Base-by-base conservation (phyloP, 1,284 basidiomycete genomes). In the Moesziomyces sp. region DNA sequence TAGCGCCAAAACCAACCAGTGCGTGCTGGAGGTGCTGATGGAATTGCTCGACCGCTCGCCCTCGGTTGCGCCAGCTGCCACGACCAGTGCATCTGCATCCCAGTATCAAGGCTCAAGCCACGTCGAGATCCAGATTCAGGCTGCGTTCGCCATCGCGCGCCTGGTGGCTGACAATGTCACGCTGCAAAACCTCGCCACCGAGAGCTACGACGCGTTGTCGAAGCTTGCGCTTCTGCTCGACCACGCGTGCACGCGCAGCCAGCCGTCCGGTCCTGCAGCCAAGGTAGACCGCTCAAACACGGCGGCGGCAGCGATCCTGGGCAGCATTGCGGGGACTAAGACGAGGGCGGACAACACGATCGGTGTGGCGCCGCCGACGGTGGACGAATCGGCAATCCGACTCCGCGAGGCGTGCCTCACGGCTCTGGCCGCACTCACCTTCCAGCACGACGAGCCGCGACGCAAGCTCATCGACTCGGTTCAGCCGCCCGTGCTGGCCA, bases 361-460 rank as follows among this genome's bases (percentile, higher is more conserved):
- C 6, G 71, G 71, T 3, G 28, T 64, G 5, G 71, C 68, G 2
- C 68, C 68, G 5, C 63, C 68, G 5, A 46, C 69, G 7, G 43
- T 64, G 8, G 75, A 79, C 46, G 79, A 80, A 40, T 58, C 58
- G 1, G 49, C 61, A 13, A 64, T 78, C 53, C 66, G 80, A 14
- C 70, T 82, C 4, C 67, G 76, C 13, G 80, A 82, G 46, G 79
- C 69, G 0, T 65, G 73, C 35, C 52, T 83, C 16, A 74, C 73
- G 2, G 77, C 77, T 3, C 63, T 83, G 2, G 76, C 78, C 7
- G 66, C 78, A 1, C 58, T 81, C 38, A 69, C 78, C 0, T 77
- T 76, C 58, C 70, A 76, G 52, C 65, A 72, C 38, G 80, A 83
- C 40, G 72, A 79, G 44, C 74, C 78, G 14, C 68, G 79, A 5